Evolutionary conservation across 108 stramenopile species (phyloP).

Genomic region (Cylindrotheca fusiformis): DNA sequence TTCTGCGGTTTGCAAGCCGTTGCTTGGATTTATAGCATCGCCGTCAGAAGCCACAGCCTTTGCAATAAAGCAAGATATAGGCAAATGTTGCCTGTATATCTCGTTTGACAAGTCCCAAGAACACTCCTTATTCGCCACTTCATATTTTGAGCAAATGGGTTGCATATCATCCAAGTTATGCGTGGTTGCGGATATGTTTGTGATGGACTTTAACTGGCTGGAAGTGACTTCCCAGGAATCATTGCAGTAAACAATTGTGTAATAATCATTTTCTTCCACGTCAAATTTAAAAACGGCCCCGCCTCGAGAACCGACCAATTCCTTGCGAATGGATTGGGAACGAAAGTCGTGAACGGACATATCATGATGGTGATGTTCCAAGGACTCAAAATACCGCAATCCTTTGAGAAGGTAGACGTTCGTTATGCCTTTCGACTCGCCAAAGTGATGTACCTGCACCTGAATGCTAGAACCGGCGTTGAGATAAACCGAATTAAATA

Average conservation of each 20-base stretch:
- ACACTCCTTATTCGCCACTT: not conserved
- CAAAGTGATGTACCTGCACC: slow-evolving; percentile 3
- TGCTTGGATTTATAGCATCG: no score
- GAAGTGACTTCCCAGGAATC: not conserved
- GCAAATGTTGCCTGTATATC: slow-evolving; percentile 3
- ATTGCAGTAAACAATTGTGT: slow-evolving; percentile 15
- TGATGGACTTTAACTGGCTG: not conserved
- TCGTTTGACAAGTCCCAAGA: slow-evolving; percentile 5
- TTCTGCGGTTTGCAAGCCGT: no score
- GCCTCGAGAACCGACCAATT: slow-evolving; percentile 2
- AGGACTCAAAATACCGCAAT: not conserved
- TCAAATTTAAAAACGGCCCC: slow-evolving; percentile 1
- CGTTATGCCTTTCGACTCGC: not conserved
- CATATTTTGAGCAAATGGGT: slow-evolving; percentile 7
- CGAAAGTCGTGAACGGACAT: slow-evolving; percentile 1
- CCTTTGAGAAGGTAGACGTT: slow-evolving; percentile 17
- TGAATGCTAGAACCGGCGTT: slow-evolving; percentile 8
- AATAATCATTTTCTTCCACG: slow-evolving; percentile 1
- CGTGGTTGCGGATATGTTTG: not conserved
- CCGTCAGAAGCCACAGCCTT: no score
- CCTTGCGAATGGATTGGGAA: slow-evolving; percentile 4
- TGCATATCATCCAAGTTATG: not conserved
- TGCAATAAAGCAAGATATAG: slow-evolving; percentile 6
- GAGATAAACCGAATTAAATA: slow-evolving; percentile 7
- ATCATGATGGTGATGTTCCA: not conserved